Base-by-base conservation (phyloP, 2,329 filamentous ascomycete species). In the Aspergillus sergii region DNA sequence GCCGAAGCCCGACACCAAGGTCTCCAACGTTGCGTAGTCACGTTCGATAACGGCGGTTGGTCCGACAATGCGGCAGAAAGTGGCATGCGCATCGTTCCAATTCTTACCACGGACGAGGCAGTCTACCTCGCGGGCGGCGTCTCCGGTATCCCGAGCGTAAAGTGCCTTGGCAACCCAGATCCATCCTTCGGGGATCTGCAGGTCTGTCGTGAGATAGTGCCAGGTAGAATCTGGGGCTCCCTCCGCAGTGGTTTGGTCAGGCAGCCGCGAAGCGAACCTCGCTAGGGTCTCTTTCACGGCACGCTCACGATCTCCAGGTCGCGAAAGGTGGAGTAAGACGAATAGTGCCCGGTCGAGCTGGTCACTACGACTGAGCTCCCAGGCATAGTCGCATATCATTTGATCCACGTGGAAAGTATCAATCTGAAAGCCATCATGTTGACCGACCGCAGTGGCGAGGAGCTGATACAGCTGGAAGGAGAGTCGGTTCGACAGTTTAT, bases 131-230 rank as follows among this genome's bases (percentile, higher is more conserved):
- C 83, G 82, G 53, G 84, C 85, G 12, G 90, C 84, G 74, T 94
- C 88, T 66, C 88, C 87, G 71, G 86, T 87, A 62, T 89, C 89
- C 65, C 91, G 90, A 78, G 93, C 93, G 77, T 91, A 90, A 16
- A 94, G 83, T 14, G 94, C 94, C 73, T 94, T 92, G 21, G 95
- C 92, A 64, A 92, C 88, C 88, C 92, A 96, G 57, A 98, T 84
- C 93, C 94, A 96, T 4, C 85, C 77, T 1, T 84, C 78, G 0
- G 94, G 93, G 48, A 98, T 86, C 66, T 87, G 86, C 59, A 94
- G 86, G 36, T 86, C 87, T 51, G 85, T 80, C 0, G 85, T 85
- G 26, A 95, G 81, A 16, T 85, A 84, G 12, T 78, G 80, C 76
- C 89, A 92, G 59, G 79, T 84, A 19, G 79, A 74, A 65, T 76